These are phyloP conservation scores for Xanthoconium stramineum DNA, from an alignment of 768 basidiomycete genomes.

Conservation along the genomic window DNA sequence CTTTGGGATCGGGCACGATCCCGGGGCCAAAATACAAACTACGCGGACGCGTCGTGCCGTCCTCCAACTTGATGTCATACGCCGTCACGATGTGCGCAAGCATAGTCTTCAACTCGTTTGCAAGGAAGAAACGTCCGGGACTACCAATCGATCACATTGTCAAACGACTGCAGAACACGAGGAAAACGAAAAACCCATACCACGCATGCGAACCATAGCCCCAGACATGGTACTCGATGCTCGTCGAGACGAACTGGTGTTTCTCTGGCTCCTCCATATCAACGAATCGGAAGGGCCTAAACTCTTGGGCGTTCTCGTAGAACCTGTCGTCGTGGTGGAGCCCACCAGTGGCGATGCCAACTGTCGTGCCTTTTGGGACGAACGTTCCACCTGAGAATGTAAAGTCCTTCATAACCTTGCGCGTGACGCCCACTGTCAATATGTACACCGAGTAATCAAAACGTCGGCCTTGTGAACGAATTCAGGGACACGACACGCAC, in stretches of 20 bases:
- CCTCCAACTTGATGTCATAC: conserved; percentile 7
- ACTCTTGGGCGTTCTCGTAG: conserved; percentile 33
- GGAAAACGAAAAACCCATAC: not conserved
- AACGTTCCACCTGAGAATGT: conserved; percentile 39
- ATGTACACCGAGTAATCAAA: no score
- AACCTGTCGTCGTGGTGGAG: conserved; percentile 17
- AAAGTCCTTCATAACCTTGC: conserved; percentile 12
- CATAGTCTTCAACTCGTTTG: not conserved
- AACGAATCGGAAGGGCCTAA: no score
- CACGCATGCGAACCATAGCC: conserved; percentile 28
- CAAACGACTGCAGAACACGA: no score
- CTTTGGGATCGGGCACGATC: no score
- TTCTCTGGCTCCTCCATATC: conserved; percentile 5
- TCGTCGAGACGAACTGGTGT: conserved; percentile 32
- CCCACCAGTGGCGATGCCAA: conserved; percentile 22
- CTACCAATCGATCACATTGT: not conserved
- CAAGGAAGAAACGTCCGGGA: conserved; percentile 1
- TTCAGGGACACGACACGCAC: no score
- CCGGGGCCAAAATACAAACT: not conserved
- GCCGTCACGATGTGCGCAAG: not conserved
- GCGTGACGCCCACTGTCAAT: no score
- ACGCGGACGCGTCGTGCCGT: not conserved
- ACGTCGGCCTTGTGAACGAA: no score
- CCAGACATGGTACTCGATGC: conserved; percentile 26
- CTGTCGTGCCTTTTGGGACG: conserved; percentile 33